Evolutionary conservation across 148 eudicot genomes (phyloP).

Genomic region (Simmondsia chinensis): DNA sequence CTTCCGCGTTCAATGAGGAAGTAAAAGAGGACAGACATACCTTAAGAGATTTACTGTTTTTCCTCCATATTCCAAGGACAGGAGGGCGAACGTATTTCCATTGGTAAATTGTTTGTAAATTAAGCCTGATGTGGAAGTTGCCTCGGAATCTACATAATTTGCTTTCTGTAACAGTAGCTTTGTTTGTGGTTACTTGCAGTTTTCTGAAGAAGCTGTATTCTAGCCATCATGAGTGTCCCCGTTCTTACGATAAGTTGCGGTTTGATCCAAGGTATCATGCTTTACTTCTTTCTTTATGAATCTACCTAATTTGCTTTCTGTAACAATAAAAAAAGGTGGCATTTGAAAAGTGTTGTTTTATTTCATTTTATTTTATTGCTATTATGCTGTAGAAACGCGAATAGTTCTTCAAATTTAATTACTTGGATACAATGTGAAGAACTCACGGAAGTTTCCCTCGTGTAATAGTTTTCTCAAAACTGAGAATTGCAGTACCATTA

Average conservation of each 20-base stretch:
- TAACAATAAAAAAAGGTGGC: too few relatives aligned
- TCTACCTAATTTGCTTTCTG: too few relatives aligned
- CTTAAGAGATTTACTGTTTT: conserved; percentile 66
- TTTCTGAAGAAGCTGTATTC: conserved; percentile 80
- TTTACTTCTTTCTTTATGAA: background rate
- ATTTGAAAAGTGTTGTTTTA: too few relatives aligned
- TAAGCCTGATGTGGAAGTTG: background rate
- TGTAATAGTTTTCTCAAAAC: too few relatives aligned
- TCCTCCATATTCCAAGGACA: conserved; percentile 88
- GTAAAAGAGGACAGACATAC: conserved; percentile 53
- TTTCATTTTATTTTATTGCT: background rate
- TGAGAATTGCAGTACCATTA: too few relatives aligned
- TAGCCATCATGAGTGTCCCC: conserved; percentile 68
- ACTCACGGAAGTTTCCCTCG: too few relatives aligned
- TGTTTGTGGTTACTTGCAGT: conserved; percentile 28
- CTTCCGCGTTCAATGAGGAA: conserved; percentile 42
- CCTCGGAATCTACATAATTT: too few relatives aligned
- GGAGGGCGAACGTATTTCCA: conserved; percentile 87
- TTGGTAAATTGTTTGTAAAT: conserved; percentile 35
- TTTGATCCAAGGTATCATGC: conserved; percentile 67
- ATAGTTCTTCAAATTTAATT: too few relatives aligned
- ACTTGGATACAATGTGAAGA: too few relatives aligned
- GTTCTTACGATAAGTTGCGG: conserved; percentile 83
- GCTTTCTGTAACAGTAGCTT: too few relatives aligned
- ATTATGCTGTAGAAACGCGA: too few relatives aligned